These are phyloP conservation scores for Tylopilus felleus DNA, from an alignment of 768 basidiomycete species.

Conservation along the genomic window DNA sequence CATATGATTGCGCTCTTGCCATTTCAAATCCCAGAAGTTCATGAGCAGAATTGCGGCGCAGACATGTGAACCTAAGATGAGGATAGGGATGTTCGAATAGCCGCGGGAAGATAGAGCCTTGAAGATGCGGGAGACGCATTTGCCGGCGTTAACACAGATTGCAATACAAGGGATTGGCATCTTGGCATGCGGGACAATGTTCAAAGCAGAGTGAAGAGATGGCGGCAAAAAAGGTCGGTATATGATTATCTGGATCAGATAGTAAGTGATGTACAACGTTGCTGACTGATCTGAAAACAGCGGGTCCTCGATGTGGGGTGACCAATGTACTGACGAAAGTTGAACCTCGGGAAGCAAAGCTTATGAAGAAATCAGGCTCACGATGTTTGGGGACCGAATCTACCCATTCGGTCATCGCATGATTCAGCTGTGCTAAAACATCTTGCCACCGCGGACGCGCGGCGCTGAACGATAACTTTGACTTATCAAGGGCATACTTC, in stretches of 20 bases:
- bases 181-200: conserved; percentile 25
- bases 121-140: conserved; percentile 57
- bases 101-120: conserved; percentile 47
- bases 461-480: conserved; percentile 51
- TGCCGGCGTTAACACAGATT: conserved; percentile 59
- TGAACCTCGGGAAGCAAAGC: not conserved
- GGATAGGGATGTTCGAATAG: conserved; percentile 39
- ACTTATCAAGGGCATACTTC: conserved; percentile 73
- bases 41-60: conserved; percentile 53
- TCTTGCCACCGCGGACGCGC: conserved; percentile 53
- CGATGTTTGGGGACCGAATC: conserved; percentile 65
- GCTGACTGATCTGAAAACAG: conserved; percentile 56
- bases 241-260: conserved; percentile 61
- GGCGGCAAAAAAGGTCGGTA: conserved; percentile 65
- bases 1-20: conserved; percentile 38
- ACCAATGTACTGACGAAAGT: conserved; percentile 51
- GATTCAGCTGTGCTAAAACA: conserved; percentile 64
- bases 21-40: conserved; percentile 55
- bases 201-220: conserved; percentile 27
- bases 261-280: conserved; percentile 54
- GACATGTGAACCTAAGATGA: conserved; percentile 47
- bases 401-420: conserved; percentile 69
- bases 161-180: conserved; percentile 50
- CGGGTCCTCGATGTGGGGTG: conserved; percentile 45
- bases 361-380: conserved; percentile 33